Conservation (phyloP, 805 yeast genomes). For the Monosporozyma unispora region DNA sequence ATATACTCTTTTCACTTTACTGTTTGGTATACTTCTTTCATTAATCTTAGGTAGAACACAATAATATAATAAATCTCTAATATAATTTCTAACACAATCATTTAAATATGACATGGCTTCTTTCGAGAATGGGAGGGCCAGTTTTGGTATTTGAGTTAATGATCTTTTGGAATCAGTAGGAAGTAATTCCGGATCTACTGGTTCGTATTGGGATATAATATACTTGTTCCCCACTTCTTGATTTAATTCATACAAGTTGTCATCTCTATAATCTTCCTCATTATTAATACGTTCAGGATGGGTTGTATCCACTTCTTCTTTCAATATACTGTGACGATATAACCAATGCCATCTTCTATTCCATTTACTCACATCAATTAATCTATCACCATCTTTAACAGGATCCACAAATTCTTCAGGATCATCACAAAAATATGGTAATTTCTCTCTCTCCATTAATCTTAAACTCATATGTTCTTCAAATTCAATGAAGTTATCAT, state of each 20-base stretch:
- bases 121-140: slow-evolving; percentile 10
- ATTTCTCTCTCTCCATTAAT: background rate
- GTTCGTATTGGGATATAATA: background rate
- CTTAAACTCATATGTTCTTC: slow-evolving; percentile 21
- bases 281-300: background rate
- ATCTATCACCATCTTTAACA: slow-evolving; percentile 1
- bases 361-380: slow-evolving; percentile 21
- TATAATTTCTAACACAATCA: slow-evolving; percentile 10
- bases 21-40: slow-evolving; percentile 6
- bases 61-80: slow-evolving; percentile 13
- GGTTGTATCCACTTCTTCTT: slow-evolving; percentile 5
- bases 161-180: background rate
- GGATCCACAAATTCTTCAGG: background rate
- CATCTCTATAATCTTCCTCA: background rate
- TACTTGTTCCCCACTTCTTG: background rate
- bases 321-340: slow-evolving; percentile 17
- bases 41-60: slow-evolving; percentile 16
- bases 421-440: background rate
- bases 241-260: background rate
- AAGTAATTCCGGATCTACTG: background rate
- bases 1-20: background rate
- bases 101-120: slow-evolving; percentile 12
- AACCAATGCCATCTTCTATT: slow-evolving; percentile 21
- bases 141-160: slow-evolving; percentile 7
- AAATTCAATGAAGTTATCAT: slow-evolving; percentile 18